Base-by-base conservation (phyloP, 1,139 yeast species). In the Kurtzmaniella quercitrusa region DNA sequence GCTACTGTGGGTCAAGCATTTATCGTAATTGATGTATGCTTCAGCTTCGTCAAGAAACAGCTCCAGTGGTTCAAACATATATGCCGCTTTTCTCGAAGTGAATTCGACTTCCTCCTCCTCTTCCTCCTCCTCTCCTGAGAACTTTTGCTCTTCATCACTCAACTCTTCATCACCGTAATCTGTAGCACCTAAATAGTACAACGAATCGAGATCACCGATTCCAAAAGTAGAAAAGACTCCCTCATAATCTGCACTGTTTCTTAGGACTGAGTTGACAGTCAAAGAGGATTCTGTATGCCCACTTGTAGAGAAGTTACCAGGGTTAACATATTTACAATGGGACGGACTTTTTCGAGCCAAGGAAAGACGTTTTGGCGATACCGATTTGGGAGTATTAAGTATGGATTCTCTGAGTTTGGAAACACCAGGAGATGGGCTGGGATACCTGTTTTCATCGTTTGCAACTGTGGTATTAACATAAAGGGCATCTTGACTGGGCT, bases 401-500 rank as follows among this genome's bases (percentile, higher is more conserved):
- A 11, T 11, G 5, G 9, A 12, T 26, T 26, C 30, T 11, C 4
- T 4, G 4, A 5, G 3, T 14, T 26, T 26, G n/a, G 30, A 9
- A 4, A 14, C 30, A 11, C 9, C 4, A 26, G 30, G 12, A 5
- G 12, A 26, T 6, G 9, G 30, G n/a, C n/a, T 26, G 30, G 30
- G 30, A 26, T 6, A 26, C 3, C 5, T 26, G n/a, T 26, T 26
- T 9, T 26, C 30, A 14, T 26, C 30, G 30, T 26, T 26, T 5
- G 9, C 30, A 4, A 26, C 30, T 4, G 30, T 11, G n/a, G 30
- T 11, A 9, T 5, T 14, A 5, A 26, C 9, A 9, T 26, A 26
- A 5, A 12, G 30, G 30, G 30, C 30, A 14, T 26, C 30, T 9
- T 26, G 30, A 9, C n/a, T 26, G 5, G 49, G 46, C 11, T 33